Evolutionary conservation across 257 asterid species (phyloP).

Genomic region (Asclepias syriaca): DNA sequence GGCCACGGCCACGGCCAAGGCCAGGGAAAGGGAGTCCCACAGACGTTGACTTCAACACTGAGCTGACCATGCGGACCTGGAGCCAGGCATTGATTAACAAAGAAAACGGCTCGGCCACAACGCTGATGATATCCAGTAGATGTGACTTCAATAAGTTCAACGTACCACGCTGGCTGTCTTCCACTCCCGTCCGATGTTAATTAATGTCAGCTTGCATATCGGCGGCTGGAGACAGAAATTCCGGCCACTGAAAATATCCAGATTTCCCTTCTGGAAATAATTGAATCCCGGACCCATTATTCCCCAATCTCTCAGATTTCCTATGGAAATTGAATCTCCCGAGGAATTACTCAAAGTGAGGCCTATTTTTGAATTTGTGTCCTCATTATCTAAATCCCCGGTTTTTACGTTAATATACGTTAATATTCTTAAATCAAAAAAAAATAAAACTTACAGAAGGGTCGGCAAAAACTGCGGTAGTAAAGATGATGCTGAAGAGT

Average conservation of each 20-base stretch:
- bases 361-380: conserved; percentile 47
- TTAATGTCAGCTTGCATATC: conserved; percentile 45
- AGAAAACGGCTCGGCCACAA: conserved; percentile 44
- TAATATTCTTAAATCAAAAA: no score
- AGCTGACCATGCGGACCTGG: conserved; percentile 38
- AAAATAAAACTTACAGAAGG: no score
- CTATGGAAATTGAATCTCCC: conserved; percentile 37
- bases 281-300: conserved; percentile 45
- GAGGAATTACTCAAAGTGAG: conserved; percentile 30
- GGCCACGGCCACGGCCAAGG: no score
- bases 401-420: conserved; percentile 42
- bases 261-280: conserved; percentile 48
- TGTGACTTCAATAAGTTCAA: conserved; percentile 28
- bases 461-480: no score
- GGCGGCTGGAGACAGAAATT: conserved; percentile 42
- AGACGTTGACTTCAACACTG: conserved; percentile 34
- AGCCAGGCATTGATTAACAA: conserved; percentile 53
- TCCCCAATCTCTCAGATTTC: conserved; percentile 53
- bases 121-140: conserved; percentile 40
- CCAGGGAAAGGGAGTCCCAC: background rate
- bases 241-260: conserved; percentile 51
- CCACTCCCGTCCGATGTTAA: conserved; percentile 44
- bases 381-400: conserved; percentile 43
- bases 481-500: no score
- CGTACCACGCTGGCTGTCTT: conserved; percentile 35